These are phyloP conservation scores for Craterostigma plantagineum DNA, from an alignment of 257 asterid genomes.

Conservation along the genomic window DNA sequence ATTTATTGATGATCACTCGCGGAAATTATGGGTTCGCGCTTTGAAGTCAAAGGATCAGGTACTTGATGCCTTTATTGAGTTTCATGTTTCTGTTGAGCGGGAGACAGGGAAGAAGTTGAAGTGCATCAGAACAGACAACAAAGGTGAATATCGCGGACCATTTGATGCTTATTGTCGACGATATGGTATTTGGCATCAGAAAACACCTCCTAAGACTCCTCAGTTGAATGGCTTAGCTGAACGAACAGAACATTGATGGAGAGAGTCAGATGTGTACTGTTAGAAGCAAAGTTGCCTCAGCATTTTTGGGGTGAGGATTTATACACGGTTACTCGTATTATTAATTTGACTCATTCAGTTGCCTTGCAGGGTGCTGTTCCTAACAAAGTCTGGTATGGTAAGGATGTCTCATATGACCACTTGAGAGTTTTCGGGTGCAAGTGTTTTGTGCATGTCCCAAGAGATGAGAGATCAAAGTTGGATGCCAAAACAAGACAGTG, in stretches of 20 bases:
- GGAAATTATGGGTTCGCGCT: background rate
- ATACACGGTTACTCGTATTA: background rate
- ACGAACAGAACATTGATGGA: background rate
- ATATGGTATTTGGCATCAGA: conserved; percentile 1
- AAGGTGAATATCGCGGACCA: conserved; percentile 8
- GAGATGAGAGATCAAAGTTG: background rate
- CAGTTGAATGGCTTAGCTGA: background rate
- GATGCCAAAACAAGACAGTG: conserved; percentile 1
- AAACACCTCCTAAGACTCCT: background rate
- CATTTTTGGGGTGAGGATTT: background rate
- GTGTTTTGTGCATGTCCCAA: background rate
- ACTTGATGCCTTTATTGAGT: background rate
- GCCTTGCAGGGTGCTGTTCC: background rate
- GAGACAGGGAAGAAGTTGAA: conserved; percentile 4
- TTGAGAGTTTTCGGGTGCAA: background rate
- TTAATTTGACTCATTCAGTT: background rate
- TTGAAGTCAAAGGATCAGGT: background rate
- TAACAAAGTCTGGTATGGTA: background rate
- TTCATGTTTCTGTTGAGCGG: background rate
- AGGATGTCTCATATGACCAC: background rate
- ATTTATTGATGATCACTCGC: background rate
- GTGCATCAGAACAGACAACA: conserved; percentile 6
- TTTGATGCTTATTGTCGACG: conserved; percentile 4
- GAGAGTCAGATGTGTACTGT: background rate
- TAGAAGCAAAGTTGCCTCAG: background rate